Conservation (phyloP, 1,284 basidiomycete genomes). For the Microbotryum lychnidis-dioicae region DNA sequence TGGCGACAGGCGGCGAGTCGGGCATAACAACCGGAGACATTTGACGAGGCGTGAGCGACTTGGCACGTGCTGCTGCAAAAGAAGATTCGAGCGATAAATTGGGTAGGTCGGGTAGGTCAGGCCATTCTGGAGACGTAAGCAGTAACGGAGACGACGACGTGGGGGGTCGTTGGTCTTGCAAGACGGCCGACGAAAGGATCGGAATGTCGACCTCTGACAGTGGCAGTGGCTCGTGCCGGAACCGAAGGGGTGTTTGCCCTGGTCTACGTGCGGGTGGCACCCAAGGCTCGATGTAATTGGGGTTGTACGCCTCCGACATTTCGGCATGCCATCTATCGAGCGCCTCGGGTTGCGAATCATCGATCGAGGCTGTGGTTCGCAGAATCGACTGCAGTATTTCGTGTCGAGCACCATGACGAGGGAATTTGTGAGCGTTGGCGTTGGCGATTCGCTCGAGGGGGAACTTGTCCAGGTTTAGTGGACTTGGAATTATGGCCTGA, state of each 20-base stretch:
- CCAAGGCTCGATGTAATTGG: constrained; percentile 15
- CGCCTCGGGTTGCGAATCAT: constrained; percentile 10
- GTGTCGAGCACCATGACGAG: constrained; percentile 13
- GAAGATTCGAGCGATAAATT: no score
- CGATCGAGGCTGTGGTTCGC: constrained; percentile 5
- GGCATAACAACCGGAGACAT: constrained; percentile 1
- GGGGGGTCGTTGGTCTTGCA: background rate
- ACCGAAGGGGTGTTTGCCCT: background rate
- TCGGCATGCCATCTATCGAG: constrained; percentile 27
- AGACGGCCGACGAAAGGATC: constrained; percentile 1
- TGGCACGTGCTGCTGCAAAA: no score
- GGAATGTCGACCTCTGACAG: constrained; percentile 1
- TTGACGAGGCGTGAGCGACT: no score
- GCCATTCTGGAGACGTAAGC: background rate
- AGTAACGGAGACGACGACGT: no score
- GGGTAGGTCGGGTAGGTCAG: constrained; percentile 3
- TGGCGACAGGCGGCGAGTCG: background rate
- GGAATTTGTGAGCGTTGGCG: constrained; percentile 17
- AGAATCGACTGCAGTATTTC: constrained; percentile 9
- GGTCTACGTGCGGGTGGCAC: background rate
- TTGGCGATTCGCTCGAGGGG: constrained; percentile 10
- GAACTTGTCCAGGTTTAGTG: constrained; percentile 5
- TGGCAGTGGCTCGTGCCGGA: constrained; percentile 1
- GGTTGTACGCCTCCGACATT: constrained; percentile 20
- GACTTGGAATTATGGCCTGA: background rate